Percentiles rank a stretch among this genome's conserved stretches.
Conservation (phyloP, 768 basidiomycete genomes). For the Sporobolomyces phaffii region DNA sequence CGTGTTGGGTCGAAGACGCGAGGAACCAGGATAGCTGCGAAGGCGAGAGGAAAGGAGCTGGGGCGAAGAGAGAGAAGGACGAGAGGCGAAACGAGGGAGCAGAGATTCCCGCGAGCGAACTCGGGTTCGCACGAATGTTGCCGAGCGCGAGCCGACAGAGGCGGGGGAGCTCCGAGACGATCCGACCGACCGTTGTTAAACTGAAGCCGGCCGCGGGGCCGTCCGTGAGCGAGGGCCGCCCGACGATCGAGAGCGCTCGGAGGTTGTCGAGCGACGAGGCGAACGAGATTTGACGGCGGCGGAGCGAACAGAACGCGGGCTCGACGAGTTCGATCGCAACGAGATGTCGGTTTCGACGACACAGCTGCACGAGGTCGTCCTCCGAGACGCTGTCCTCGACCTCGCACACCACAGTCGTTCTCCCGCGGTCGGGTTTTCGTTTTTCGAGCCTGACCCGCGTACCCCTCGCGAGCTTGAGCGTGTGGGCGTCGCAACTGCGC, state of each 20-base stretch:
- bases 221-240: background rate
- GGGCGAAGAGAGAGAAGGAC: constrained; percentile 12
- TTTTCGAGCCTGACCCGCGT: background rate
- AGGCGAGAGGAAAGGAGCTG: background rate
- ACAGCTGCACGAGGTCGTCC: constrained; percentile 21
- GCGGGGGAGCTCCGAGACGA: constrained; percentile 10
- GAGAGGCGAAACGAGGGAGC: background rate
- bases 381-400: constrained; percentile 11
- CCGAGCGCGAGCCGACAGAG: constrained; percentile 12
- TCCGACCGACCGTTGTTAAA: constrained; percentile 24
- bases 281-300: constrained; percentile 18
- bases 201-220: constrained; percentile 21
- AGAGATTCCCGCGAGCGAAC: constrained; percentile 12
- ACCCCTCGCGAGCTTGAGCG: background rate
- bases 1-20: background rate
- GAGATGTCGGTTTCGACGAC: background rate
- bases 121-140: background rate
- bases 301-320: background rate
- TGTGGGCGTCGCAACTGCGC: too few relatives aligned
- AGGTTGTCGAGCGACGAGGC: background rate
- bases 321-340: background rate
- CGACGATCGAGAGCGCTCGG: constrained; percentile 4
- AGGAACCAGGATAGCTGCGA: constrained; percentile 29
- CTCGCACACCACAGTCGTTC: background rate
- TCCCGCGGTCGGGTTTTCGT: background rate